Evolutionary conservation across 768 basidiomycete species (phyloP).

Genomic region (Suillus ampliporus): DNA sequence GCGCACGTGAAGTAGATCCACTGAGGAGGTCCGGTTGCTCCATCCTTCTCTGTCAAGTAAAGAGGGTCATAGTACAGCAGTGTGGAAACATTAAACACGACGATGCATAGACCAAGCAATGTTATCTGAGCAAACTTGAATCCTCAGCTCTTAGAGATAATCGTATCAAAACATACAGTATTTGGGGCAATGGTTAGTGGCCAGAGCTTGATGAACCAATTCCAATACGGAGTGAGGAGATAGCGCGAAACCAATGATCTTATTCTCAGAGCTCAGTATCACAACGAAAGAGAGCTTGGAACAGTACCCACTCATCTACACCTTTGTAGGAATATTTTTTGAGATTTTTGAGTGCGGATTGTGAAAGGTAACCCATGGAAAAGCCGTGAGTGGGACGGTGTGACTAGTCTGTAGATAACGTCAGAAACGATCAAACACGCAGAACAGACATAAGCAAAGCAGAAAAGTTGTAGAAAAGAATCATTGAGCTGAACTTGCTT

Average conservation of each 20-base stretch:
- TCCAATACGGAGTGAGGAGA: constrained; percentile 88
- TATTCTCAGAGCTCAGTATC: constrained; percentile 14
- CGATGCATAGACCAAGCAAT: constrained; percentile 79
- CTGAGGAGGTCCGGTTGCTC: constrained; percentile 64
- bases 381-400: neutral
- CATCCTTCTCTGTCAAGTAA: constrained; percentile 72
- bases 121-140: constrained; percentile 74
- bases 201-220: constrained; percentile 88
- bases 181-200: constrained; percentile 88
- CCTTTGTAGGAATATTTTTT: constrained; percentile 81
- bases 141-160: neutral
- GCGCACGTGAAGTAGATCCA: constrained; percentile 93
- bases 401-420: constrained; percentile 1
- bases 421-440: neutral
- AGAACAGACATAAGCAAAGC: constrained; percentile 10
- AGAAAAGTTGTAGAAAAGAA: no score
- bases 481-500: neutral
- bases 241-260: constrained; percentile 77
- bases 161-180: constrained; percentile 57
- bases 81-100: constrained; percentile 84
- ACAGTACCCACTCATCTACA: constrained; percentile 70
- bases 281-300: constrained; percentile 9
- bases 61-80: constrained; percentile 84
- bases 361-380: constrained; percentile 69
- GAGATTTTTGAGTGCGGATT: constrained; percentile 71